Evolutionary conservation across 2,329 filamentous ascomycete species (phyloP), one percentile per base, ranked within the genome.

Genomic region (Ascochyta fabae): DNA sequence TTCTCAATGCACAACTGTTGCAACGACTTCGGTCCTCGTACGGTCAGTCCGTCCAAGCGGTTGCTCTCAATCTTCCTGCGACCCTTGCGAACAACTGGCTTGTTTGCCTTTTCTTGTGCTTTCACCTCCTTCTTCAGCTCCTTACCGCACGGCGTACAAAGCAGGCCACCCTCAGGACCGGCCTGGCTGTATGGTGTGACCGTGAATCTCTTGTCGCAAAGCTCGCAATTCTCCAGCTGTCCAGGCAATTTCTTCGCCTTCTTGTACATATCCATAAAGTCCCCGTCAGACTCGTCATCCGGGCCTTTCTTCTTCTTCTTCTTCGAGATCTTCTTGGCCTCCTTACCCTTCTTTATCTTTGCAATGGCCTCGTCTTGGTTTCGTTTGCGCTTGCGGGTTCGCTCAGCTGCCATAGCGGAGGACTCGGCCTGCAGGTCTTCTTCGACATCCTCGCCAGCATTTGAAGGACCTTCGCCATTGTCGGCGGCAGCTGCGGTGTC

Each of bases 101-200:
- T 81, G 62, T 82, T 83, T 44, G 82, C 81, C 68, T 85, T 85
- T 67, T 84, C 83, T 53, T 81, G 78, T 19, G 81, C 78, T 57
- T 89, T 88, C 53, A 85, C 82, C 23, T 88, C 85, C 59, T 90
- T 88, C 36, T 84, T 84, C 46, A 90, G 75, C 59, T 91, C 85
- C 67, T 89, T 92, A 22, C 91, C 89, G 69, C 94, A 98, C 22
- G 90, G 86, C 3, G 83, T 82, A 71, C 94, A 98, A 1, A 97
- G 80, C n/a, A 98, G 80, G 15, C 92, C 92, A 4, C 93, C 93
- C n/a, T 89, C 82, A 0, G 91, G 89, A 0, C 90, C 92, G 26
- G 88, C 84, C 62, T 92, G 89, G 59, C 89, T 92, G 77, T 97
- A 97, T 0, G 91, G 84, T 0, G 94, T 97, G 40, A 98, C 93